These are phyloP conservation scores for Saprolegnia diclina DNA, from an alignment of 352 stramenopile genomes.

Conservation along the genomic window DNA sequence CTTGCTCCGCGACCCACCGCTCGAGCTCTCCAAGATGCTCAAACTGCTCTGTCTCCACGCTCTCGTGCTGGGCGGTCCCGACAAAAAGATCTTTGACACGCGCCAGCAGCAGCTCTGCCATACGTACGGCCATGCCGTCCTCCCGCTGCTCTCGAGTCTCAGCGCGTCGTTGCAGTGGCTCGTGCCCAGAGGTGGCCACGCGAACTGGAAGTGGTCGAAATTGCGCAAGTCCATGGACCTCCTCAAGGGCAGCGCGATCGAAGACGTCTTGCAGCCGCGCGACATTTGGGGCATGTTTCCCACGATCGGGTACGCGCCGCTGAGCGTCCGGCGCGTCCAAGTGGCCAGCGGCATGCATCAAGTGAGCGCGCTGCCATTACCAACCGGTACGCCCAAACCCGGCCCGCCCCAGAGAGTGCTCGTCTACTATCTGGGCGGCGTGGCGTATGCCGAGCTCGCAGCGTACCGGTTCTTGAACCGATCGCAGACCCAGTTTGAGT, in stretches of 20 bases:
- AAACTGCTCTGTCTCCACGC: constrained; percentile 74
- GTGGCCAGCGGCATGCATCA: constrained; percentile 56
- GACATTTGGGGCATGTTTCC: constrained; percentile 86
- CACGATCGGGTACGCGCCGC: constrained; percentile 75
- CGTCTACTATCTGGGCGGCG: constrained; percentile 78
- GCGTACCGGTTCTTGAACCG: constrained; percentile 71
- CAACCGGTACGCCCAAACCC: background rate
- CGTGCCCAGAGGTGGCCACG: background rate
- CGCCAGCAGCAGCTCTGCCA: constrained; percentile 75
- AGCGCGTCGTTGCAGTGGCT: constrained; percentile 26
- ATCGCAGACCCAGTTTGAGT: constrained; percentile 51
- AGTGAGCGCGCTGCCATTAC: constrained; percentile 36
- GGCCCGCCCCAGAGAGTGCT: constrained; percentile 36
- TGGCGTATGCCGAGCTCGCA: constrained; percentile 77
- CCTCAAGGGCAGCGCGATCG: constrained; percentile 7
- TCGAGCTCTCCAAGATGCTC: constrained; percentile 65
- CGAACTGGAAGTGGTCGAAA: constrained; percentile 18
- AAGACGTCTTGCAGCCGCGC: constrained; percentile 40
- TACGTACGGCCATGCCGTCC: constrained; percentile 67
- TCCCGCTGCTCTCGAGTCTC: constrained; percentile 65
- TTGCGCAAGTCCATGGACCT: constrained; percentile 5
- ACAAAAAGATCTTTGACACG: constrained; percentile 48
- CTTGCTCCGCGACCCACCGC: constrained; percentile 55
- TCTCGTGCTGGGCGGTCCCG: constrained; percentile 59
- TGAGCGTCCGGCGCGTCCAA: constrained; percentile 78